These are phyloP conservation scores for Botrytis squamosa DNA, from an alignment of 2,329 filamentous ascomycete genomes.

Conservation along the genomic window DNA sequence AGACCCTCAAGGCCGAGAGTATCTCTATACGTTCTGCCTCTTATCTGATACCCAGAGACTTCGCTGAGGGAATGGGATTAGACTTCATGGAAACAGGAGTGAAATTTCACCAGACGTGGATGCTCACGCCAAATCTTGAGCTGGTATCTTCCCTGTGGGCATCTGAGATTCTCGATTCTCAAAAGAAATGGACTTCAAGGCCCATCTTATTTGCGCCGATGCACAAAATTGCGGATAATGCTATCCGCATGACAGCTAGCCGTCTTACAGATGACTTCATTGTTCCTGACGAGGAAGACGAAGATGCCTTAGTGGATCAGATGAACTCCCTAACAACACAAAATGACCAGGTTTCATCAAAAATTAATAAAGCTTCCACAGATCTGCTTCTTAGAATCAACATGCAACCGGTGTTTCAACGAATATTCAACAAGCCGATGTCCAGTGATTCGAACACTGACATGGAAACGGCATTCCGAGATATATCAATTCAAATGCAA, in stretches of 20 bases:
- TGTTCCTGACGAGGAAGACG: constrained; percentile 29
- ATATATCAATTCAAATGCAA: constrained; percentile 18
- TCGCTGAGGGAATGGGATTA: constrained; percentile 20
- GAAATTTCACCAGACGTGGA: constrained; percentile 49
- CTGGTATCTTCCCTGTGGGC: constrained; percentile 44
- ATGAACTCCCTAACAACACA: not conserved
- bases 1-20: not conserved
- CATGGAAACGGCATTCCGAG: constrained; percentile 5
- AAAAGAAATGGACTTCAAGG: constrained; percentile 5
- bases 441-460: not conserved
- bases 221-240: constrained; percentile 19
- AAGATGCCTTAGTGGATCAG: constrained; percentile 4
- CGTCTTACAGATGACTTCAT: constrained; percentile 34
- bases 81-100: constrained; percentile 41
- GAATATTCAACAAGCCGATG: constrained; percentile 6
- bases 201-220: constrained; percentile 23
- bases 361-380: not conserved
- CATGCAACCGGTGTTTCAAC: constrained; percentile 13
- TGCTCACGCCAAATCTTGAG: constrained; percentile 45
- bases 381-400: constrained; percentile 18
- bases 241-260: constrained; percentile 13
- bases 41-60: constrained; percentile 6
- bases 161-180: constrained; percentile 2
- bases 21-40: not conserved
- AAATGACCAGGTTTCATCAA: not conserved